phyloP scores from a whole-genome alignment of 805 yeast genomes.

The Lipomyces orientalis region DNA sequence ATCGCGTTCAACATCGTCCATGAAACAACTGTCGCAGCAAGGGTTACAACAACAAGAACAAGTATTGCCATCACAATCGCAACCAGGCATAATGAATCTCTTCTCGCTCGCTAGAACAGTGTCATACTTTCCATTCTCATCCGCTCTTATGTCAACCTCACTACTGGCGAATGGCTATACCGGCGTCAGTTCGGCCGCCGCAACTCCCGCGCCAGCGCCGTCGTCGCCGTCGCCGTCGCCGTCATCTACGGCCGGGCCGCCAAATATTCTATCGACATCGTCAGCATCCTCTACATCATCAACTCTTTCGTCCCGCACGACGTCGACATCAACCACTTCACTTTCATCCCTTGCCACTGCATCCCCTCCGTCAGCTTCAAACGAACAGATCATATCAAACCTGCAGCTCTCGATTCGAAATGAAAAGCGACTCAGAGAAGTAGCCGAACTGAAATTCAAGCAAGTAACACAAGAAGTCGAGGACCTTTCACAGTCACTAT shows the following conservation, averaged over 20 bases:
- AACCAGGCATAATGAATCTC: conserved; percentile 14
- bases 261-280: conserved; percentile 8
- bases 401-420: conserved; percentile 18
- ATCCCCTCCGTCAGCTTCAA: conserved; percentile 15
- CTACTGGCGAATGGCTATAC: conserved; percentile 3
- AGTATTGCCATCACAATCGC: conserved; percentile 11
- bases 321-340: conserved; percentile 13
- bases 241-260: conserved; percentile 15
- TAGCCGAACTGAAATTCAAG: conserved; percentile 34
- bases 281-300: conserved; percentile 18
- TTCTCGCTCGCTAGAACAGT: conserved; percentile 29
- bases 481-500: conserved; percentile 37
- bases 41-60: conserved; percentile 16
- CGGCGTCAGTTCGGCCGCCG: background rate
- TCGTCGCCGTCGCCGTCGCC: conserved; percentile 19
- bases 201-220: background rate
- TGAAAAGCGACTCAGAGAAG: conserved; percentile 36
- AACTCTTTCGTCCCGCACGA: conserved; percentile 7
- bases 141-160: conserved; percentile 22
- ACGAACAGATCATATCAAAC: conserved; percentile 11
- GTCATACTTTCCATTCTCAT: conserved; percentile 27
- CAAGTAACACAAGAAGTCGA: conserved; percentile 37
- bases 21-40: conserved; percentile 23
- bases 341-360: conserved; percentile 9
- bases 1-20: conserved; percentile 14